Conservation (phyloP, 2,329 filamentous ascomycete genomes). For the Ilyonectria robusta region DNA sequence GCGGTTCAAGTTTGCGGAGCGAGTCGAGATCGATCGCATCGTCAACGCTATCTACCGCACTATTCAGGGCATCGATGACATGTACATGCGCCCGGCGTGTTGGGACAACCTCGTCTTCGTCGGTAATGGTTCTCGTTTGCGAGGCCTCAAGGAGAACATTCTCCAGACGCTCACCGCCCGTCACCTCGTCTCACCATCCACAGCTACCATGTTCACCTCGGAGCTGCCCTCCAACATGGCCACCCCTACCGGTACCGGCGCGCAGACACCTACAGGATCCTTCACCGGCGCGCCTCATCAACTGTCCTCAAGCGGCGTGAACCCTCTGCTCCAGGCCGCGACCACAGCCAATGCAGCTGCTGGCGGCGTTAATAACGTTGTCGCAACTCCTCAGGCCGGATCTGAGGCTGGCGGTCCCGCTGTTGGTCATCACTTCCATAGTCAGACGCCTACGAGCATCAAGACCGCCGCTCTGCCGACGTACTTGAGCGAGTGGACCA, state of each 20-base stretch:
- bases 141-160: slow-evolving; percentile 91
- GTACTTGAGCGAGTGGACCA: slow-evolving; percentile 94
- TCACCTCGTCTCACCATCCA: slow-evolving; percentile 91
- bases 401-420: slow-evolving; percentile 56
- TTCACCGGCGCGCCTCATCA: slow-evolving; percentile 70
- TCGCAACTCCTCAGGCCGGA: slow-evolving; percentile 57
- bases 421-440: slow-evolving; percentile 68
- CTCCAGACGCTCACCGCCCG: slow-evolving; percentile 83
- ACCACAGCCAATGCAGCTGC: slow-evolving; percentile 78
- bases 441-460: slow-evolving; percentile 86
- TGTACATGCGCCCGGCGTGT: slow-evolving; percentile 85
- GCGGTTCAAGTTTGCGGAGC: slow-evolving; percentile 78
- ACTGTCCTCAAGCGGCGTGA: slow-evolving; percentile 75
- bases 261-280: slow-evolving; percentile 85
- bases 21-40: slow-evolving; percentile 84
- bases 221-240: slow-evolving; percentile 95
- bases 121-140: slow-evolving; percentile 82
- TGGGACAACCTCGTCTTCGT: slow-evolving; percentile 96
- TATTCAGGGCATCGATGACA: slow-evolving; percentile 86
- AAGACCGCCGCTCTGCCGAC: slow-evolving; percentile 83
- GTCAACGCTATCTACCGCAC: slow-evolving; percentile 87
- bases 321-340: slow-evolving; percentile 92
- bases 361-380: slow-evolving; percentile 53
- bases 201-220: slow-evolving; percentile 96
- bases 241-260: slow-evolving; percentile 90